phyloP scores from a whole-genome alignment of 805 yeast genomes.

The Suhomyces emberorum region DNA sequence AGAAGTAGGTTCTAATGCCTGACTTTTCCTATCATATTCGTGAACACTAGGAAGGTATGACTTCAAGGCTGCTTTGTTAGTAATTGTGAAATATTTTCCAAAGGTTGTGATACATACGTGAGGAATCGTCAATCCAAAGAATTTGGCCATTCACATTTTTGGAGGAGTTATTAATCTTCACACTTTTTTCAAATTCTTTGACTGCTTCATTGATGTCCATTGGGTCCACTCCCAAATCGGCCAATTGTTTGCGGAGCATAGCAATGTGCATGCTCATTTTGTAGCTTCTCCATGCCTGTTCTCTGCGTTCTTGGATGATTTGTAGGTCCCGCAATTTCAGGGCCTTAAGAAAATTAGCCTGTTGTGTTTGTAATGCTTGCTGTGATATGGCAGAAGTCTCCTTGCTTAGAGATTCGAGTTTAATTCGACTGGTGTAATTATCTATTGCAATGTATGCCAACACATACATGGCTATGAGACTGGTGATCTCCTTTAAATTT shows the following conservation, averaged over 20 bases:
- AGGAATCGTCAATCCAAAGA: slow-evolving; percentile 58
- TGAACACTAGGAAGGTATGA: slow-evolving; percentile 54
- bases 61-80: slow-evolving; percentile 36
- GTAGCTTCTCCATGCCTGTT: slow-evolving; percentile 45
- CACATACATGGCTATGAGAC: slow-evolving; percentile 41
- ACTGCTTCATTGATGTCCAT: slow-evolving; percentile 51
- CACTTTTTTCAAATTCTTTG: slow-evolving; percentile 53
- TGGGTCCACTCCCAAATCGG: slow-evolving; percentile 58
- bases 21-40: slow-evolving; percentile 60
- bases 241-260: slow-evolving; percentile 56
- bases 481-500: slow-evolving; percentile 36
- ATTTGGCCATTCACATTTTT: slow-evolving; percentile 52
- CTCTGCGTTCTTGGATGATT: slow-evolving; percentile 50
- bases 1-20: no score
- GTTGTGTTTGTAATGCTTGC: slow-evolving; percentile 39
- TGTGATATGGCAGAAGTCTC: slow-evolving; percentile 37
- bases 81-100: slow-evolving; percentile 6
- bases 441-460: slow-evolving; percentile 51
- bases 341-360: slow-evolving; percentile 48
- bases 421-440: slow-evolving; percentile 42
- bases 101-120: slow-evolving; percentile 22
- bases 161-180: slow-evolving; percentile 55
- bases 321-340: slow-evolving; percentile 52
- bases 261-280: slow-evolving; percentile 69
- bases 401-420: slow-evolving; percentile 31